Base-by-base conservation (phyloP, 495 filamentous ascomycete species). In the Sabuloglossum arenarium region DNA sequence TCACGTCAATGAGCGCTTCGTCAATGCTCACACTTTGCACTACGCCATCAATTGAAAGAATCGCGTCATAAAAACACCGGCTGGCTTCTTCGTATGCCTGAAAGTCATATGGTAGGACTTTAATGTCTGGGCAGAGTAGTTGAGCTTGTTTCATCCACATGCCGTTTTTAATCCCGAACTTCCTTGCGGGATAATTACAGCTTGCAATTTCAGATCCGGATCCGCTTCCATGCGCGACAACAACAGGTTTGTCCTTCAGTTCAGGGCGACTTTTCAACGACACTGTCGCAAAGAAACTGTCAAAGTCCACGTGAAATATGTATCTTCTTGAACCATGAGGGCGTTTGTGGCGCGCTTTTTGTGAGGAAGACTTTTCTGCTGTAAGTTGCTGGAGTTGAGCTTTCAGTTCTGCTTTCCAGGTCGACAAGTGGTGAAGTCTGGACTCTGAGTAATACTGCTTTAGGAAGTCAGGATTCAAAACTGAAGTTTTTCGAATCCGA, bases 101-200 rank as follows among this genome's bases (percentile, higher is more conserved):
- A 62, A 96, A 97, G 62, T 98, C 90, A 60, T 98, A 98, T 0
- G 86, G 85, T 32, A 98, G 64, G 5, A 93, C 77, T 59, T 88
- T 85, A 29, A 98, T 74, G 21, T 88, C 78, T 0, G 88, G 83
- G 66, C 89, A 98, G 12, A 88, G 69, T 58, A 89, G 79, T 59
- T 81, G 72, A 2, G 93, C 91, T 29, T 76, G 72, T 62, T 88
- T 89, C 88, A 98, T 94, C 91, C 91, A 98, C 93, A 95, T 96
- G 9, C 93, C 91, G 59, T 97, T 97, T 64, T 86, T 94, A 53
- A 97, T 73, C 0, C 89, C 91, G 61, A 78, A 88, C 23, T 77
- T 74, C 24, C 91, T 79, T 2, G 93, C 91, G 23, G 81, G 78
- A 65, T 98, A 98, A 66, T 96, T 98, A 67, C 91, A 98, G 56